These are phyloP conservation scores for Fremontodendron californicum DNA, from an alignment of 345 rosid genomes.

Conservation along the genomic window DNA sequence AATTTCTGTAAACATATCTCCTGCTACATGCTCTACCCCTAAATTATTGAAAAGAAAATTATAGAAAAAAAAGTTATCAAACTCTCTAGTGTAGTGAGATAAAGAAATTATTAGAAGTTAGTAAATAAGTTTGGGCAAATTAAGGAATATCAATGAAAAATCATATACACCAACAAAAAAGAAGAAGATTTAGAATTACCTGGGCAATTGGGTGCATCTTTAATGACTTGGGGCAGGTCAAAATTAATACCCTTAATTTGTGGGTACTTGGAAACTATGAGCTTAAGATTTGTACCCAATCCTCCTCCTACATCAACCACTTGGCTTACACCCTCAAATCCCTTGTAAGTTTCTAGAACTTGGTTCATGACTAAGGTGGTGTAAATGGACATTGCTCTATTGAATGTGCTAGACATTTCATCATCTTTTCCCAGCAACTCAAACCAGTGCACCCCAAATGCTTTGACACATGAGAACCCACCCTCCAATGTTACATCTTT, in stretches of 20 bases:
- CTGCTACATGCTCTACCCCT: constrained; percentile 33
- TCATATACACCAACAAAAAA: not conserved
- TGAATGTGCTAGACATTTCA: constrained; percentile 20
- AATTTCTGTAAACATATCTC: constrained; percentile 34
- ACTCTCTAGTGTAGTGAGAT: too few relatives aligned
- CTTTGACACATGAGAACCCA: constrained; percentile 25
- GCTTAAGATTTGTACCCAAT: constrained; percentile 21
- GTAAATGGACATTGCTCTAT: constrained; percentile 22
- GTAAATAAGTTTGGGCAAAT: too few relatives aligned
- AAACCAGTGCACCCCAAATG: constrained; percentile 26
- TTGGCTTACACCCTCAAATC: constrained; percentile 28
- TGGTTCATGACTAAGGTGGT: constrained; percentile 25
- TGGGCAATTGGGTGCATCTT: constrained; percentile 28
- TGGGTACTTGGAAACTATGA: constrained; percentile 39
- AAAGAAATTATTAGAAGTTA: not conserved
- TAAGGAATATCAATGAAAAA: not conserved
- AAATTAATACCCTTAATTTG: constrained; percentile 47
- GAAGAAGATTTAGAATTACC: constrained; percentile 2
- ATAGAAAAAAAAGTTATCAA: not conserved
- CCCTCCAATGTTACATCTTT: constrained; percentile 35
- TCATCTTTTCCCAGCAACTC: constrained; percentile 23
- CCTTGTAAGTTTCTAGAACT: constrained; percentile 31
- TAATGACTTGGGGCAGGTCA: constrained; percentile 37
- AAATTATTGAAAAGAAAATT: not conserved
- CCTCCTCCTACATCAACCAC: constrained; percentile 48